Evolutionary conservation across 2,329 filamentous ascomycete genomes (phyloP), one percentile per base, ranked within the genome.

Genomic region (Colletotrichum phormii): DNA sequence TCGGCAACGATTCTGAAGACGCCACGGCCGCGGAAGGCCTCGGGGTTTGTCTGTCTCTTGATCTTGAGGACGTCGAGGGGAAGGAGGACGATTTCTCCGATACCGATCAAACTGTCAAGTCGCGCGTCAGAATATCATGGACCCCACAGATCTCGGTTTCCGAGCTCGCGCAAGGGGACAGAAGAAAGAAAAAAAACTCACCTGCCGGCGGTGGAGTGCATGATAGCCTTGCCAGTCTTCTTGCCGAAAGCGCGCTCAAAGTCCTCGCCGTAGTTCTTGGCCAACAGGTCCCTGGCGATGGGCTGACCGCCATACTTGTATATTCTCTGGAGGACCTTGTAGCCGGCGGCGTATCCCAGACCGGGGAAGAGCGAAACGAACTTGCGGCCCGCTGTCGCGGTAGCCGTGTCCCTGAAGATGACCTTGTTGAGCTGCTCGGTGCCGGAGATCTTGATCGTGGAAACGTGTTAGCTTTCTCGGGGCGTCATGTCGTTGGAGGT

Each of bases 261-360:
- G 77, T 92, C 88, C 78, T 90, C 88, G 77, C 94, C 93, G 81
- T 97, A 92, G 88, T 98, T 89, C 80, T 89, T 85, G 64, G 90
- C 89, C 64, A 99, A 90, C 84, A 93, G 98, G 85, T 99, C 97
- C 67, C 96, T 93, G 51, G 94, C 95, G 79, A 98, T 94, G 57
- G 97, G 97, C 87, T 99, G 97, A 63, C 97, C 97, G 77, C 97
- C 97, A 81, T 98, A 99, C 87, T 99, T 99, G 90, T 99, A 99
- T 82, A 99, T 91, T 83, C 97, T 90, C 89, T 99, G 97, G 69
- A 98, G 90, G 75, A 98, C 92, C 90, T 99, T 99, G 89, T 99
- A 99, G 74, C 95, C 95, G 69, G 97, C 97, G 71, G 97, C 97
- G 83, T 99, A 99, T 80, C 97, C 97, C 73, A 99, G 90, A 81